Conservation (phyloP, 805 yeast species). For the Ogataea degrootiae region DNA sequence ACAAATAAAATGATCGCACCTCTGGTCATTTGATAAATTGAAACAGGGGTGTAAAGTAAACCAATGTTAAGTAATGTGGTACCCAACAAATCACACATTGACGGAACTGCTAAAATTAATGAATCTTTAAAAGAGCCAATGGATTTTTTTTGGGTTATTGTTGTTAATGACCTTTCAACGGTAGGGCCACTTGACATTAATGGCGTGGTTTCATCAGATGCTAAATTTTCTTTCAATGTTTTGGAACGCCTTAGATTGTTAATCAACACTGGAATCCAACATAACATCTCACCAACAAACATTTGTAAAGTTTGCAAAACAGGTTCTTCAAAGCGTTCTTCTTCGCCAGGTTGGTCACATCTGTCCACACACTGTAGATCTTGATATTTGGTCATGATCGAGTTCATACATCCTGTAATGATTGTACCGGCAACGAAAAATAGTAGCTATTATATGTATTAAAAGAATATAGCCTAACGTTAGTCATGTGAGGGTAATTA, state of each 20-base stretch:
- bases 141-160: slow-evolving; percentile 6
- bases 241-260: slow-evolving; percentile 1
- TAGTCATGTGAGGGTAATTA: no score
- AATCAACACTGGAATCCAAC: slow-evolving; percentile 31
- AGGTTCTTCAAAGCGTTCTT: slow-evolving; percentile 64
- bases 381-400: slow-evolving; percentile 69
- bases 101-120: slow-evolving; percentile 49
- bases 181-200: background rate
- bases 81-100: slow-evolving; percentile 65
- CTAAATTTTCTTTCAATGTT: slow-evolving; percentile 1
- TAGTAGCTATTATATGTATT: slow-evolving; percentile 22
- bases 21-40: slow-evolving; percentile 81
- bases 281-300: slow-evolving; percentile 66
- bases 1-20: slow-evolving; percentile 75
- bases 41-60: slow-evolving; percentile 67
- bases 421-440: slow-evolving; percentile 47
- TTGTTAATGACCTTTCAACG: background rate
- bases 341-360: slow-evolving; percentile 46
- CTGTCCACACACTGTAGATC: slow-evolving; percentile 66
- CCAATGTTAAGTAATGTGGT: slow-evolving; percentile 79
- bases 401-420: slow-evolving; percentile 66
- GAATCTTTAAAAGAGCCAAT: slow-evolving; percentile 23
- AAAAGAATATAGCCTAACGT: background rate
- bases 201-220: background rate
- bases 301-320: slow-evolving; percentile 75